Evolutionary conservation across 108 stramenopile genomes (phyloP).

Genomic region (Craspedostauros australis): DNA sequence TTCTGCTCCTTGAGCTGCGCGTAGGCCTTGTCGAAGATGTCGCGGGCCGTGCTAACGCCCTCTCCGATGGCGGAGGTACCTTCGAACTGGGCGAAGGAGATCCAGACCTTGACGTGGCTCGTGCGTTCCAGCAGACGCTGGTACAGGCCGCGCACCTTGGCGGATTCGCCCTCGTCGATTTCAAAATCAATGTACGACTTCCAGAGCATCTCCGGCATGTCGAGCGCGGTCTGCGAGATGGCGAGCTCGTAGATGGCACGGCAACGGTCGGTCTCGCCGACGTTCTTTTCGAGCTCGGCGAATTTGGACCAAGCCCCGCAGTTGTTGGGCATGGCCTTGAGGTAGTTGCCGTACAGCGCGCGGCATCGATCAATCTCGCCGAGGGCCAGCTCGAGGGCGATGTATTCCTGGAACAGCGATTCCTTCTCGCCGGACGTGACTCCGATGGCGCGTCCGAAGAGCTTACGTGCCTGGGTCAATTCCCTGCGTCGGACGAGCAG

Average conservation of each 20-base stretch:
- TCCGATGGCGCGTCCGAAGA: conserved; percentile 93
- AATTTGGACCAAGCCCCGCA: conserved; percentile 89
- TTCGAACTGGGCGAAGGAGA: conserved; percentile 79
- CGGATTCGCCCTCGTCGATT: conserved; percentile 80
- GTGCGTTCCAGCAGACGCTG: conserved; percentile 91
- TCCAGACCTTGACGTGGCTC: conserved; percentile 92
- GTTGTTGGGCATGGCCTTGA: conserved; percentile 89
- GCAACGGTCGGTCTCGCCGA: conserved; percentile 92
- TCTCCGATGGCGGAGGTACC: conserved; percentile 47
- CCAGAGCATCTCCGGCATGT: conserved; percentile 98
- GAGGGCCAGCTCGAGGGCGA: conserved; percentile 90
- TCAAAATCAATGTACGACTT: conserved; percentile 98
- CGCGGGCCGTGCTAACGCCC: conserved; percentile 66
- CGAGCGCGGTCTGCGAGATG: conserved; percentile 83
- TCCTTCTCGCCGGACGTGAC: conserved; percentile 93
- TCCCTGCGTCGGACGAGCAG: conserved; percentile 90
- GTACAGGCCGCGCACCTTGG: conserved; percentile 77
- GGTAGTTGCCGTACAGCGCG: conserved; percentile 85
- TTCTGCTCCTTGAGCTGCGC: conserved; percentile 78
- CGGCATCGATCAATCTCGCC: conserved; percentile 98
- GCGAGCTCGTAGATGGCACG: conserved; percentile 96
- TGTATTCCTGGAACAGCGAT: conserved; percentile 89
- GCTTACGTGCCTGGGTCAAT: conserved; percentile 82
- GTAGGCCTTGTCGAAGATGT: conserved; percentile 81
- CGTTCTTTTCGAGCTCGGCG: conserved; percentile 87